These are phyloP conservation scores for Bipolaris cookei DNA, from an alignment of 2,329 filamentous ascomycete species.

Conservation along the genomic window DNA sequence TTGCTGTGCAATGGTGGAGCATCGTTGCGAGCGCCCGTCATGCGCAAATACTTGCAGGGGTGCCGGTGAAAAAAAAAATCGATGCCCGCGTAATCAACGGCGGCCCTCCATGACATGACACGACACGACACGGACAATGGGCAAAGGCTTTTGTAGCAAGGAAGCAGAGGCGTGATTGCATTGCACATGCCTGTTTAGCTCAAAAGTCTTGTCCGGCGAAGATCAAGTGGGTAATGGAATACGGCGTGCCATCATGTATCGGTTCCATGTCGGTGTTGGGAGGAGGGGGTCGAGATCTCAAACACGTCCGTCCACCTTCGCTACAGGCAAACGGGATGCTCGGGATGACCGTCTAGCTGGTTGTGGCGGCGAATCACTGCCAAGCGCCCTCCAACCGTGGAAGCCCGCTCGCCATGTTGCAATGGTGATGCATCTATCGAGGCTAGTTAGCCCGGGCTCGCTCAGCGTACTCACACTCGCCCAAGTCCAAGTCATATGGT, in stretches of 20 bases:
- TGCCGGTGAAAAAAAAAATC: slow-evolving; percentile 8
- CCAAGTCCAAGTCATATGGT: not conserved
- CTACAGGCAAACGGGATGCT: slow-evolving; percentile 18
- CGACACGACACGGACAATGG: slow-evolving; percentile 9
- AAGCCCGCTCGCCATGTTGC: slow-evolving; percentile 10
- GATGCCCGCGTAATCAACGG: slow-evolving; percentile 26
- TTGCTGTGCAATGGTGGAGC: slow-evolving; percentile 21
- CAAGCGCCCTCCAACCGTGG: slow-evolving; percentile 13
- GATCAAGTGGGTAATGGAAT: slow-evolving; percentile 4
- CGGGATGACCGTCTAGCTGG: slow-evolving; percentile 11
- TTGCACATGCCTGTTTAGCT: slow-evolving; percentile 15
- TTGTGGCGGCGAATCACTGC: slow-evolving; percentile 12
- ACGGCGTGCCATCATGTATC: slow-evolving; percentile 16
- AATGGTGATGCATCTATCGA: slow-evolving; percentile 22
- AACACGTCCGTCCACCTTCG: slow-evolving; percentile 18
- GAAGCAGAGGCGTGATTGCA: slow-evolving; percentile 7
- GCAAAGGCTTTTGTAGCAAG: slow-evolving; percentile 1
- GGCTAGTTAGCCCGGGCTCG: slow-evolving; percentile 10
- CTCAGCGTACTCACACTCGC: too few species aligned
- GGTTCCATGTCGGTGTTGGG: slow-evolving; percentile 18
- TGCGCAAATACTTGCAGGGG: slow-evolving; percentile 18
- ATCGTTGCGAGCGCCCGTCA: slow-evolving; percentile 13
- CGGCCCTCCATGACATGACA: slow-evolving; percentile 2
- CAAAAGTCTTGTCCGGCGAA: slow-evolving; percentile 1
- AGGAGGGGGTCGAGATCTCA: slow-evolving; percentile 15